phyloP scores from a whole-genome alignment of 1,284 basidiomycete species.

The Amylostereum chailletii region DNA sequence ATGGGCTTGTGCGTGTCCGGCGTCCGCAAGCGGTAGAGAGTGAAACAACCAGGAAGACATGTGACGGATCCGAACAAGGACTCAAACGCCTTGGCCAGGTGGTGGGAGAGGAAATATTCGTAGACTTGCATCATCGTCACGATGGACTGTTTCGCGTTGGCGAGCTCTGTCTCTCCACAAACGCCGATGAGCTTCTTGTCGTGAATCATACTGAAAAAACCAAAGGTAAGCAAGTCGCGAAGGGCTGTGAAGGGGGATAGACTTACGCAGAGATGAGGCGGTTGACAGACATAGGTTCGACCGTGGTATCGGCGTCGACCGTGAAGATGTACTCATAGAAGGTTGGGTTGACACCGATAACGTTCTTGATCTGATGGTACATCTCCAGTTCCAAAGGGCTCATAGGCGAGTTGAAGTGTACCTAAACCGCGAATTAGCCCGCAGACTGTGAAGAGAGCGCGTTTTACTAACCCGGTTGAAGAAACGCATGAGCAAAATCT shows the following conservation, averaged over 20 bases:
- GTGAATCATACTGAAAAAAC: conserved; percentile 63
- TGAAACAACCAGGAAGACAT: conserved; percentile 97
- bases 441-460: neutral
- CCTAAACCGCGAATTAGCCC: conserved; percentile 32
- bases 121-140: conserved; percentile 99
- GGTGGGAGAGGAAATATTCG: conserved; percentile 95
- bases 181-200: conserved; percentile 92
- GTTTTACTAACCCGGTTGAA: conserved; percentile 72
- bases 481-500: conserved; percentile 95
- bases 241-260: neutral
- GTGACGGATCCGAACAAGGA: conserved; percentile 95
- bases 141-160: conserved; percentile 88
- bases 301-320: conserved; percentile 96
- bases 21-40: conserved; percentile 86
- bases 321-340: conserved; percentile 98
- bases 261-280: conserved; percentile 85
- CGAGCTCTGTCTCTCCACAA: conserved; percentile 87
- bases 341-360: conserved; percentile 96
- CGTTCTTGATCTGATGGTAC: conserved; percentile 99
- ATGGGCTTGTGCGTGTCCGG: conserved; percentile 90
- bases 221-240: neutral
- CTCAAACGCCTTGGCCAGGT: conserved; percentile 98
- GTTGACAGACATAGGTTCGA: conserved; percentile 80
- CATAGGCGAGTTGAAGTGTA: conserved; percentile 97
- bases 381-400: conserved; percentile 95